Evolutionary conservation across 2,329 filamentous ascomycete genomes (phyloP), one percentile per base, ranked within the genome.

Genomic region (Calonectria pteridis): DNA sequence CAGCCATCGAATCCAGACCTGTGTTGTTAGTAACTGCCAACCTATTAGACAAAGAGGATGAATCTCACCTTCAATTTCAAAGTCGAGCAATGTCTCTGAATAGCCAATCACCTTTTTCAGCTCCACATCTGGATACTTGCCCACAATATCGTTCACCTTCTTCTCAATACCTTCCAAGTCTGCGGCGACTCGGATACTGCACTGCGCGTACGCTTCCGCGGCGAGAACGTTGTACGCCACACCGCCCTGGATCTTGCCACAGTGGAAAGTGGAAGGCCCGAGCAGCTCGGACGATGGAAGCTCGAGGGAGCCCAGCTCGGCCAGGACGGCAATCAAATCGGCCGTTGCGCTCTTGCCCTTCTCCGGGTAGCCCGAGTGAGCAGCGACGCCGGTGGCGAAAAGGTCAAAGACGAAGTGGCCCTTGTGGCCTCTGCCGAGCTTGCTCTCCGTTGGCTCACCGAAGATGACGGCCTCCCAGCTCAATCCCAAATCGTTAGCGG

Each of bases 361-460:
- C 18, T 74, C 68, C 6, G 77, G 77, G 37, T 78, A 78, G 18
- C 77, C 77, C 6, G 77, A 78, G n/a, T 78, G 77, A 18, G 51
- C 74, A 11, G 93, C 92, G 76, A 91, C 92, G 29, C 93, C 93
- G 23, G 88, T 89, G 0, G 92, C 91, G 18, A 85, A 85, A 63
- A 95, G 77, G 20, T 86, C 84, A 75, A 94, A 89, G 49, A 88
- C 87, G 1, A 92, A 79, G 75, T 91, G 92, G 10, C 93, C 93
- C 82, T 95, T 95, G 84, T 95, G 93, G 11, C 93, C 93, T 18
- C 89, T 87, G 0, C 92, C 93, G 6, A 95, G 89, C 79, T 93
- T 93, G 49, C 89, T 86, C 76, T 95, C 93, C 0, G 93, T 95
- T 0, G 93, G 93, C 80, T 95, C 93, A 18, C 93, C 93, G 80